Base-by-base conservation (phyloP, 2,329 filamentous ascomycete genomes). In the Sporothrix humicola region DNA sequence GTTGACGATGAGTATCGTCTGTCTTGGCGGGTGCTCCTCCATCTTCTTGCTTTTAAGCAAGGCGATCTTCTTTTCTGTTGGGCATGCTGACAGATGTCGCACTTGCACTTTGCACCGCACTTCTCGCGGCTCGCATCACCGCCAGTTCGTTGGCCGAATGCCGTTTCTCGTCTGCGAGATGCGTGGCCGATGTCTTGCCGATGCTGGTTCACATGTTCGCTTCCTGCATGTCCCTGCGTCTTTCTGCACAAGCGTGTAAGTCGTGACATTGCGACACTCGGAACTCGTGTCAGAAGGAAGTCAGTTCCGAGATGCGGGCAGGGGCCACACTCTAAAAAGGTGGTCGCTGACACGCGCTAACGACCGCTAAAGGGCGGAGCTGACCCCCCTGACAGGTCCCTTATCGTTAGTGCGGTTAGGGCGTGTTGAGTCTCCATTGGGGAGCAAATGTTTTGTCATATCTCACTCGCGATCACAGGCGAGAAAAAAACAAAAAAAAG, bases 231-330 rank as follows among this genome's bases (percentile, higher is more conserved):
- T 26, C 23, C 23, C 23, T 26, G 23, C 23, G 23, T 26, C 23
- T 26, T 23, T 5, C 17, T 20, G 10, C 59, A 46, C 59, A 63
- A 23, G 7, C 20, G 52, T 26, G 52, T 26, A 46, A 63, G 37
- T 65, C 59, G 17, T 46, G 37, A 65, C 59, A 26, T 1, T 26
- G 17, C 20, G 37, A 65, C 37, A 23, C 20, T 65, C 59, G 59
- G 59, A 65, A 65, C 59, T 44, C 59, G 59, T 37, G 31, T 37
- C 1, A 46, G 37, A 12, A n/a, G 37, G 59, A 46, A 44, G 2
- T 23, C 50, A 73, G 65, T 68, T 26, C 72, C 71, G 71, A 72
- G 71, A 58, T 68, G 59, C 71, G 61, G 65, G 13, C 26, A 50
- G n/a, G n/a, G n/a, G n/a, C n/a, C n/a, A n/a, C n/a, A n/a, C n/a